phyloP scores from a whole-genome alignment of 2,329 filamentous ascomycete genomes.

The Septoria linicola region DNA sequence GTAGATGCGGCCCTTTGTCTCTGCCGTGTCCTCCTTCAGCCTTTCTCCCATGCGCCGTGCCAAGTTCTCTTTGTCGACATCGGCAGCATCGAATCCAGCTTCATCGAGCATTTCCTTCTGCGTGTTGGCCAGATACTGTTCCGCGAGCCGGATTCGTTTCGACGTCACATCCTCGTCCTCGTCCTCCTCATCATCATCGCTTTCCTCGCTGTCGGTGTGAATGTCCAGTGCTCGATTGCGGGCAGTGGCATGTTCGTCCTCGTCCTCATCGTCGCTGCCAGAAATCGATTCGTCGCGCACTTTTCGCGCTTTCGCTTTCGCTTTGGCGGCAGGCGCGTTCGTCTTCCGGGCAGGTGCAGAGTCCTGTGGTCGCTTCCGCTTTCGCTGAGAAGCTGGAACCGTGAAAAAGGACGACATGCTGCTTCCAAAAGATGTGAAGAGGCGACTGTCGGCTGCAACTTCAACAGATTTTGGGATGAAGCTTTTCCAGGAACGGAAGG shows the following conservation, averaged over 20 bases:
- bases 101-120: constrained; percentile 71
- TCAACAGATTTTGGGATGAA: neutral
- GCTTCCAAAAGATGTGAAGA: constrained; percentile 4
- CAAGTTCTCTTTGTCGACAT: constrained; percentile 89
- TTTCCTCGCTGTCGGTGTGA: constrained; percentile 47
- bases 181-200: constrained; percentile 81
- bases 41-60: constrained; percentile 63
- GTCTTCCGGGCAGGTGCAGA: constrained; percentile 53
- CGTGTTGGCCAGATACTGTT: constrained; percentile 90
- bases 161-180: constrained; percentile 88
- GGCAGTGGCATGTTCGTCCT: constrained; percentile 44
- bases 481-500: neutral
- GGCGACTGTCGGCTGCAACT: neutral
- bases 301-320: constrained; percentile 51
- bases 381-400: constrained; percentile 78
- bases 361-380: constrained; percentile 72
- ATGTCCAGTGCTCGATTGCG: constrained; percentile 31
- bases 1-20: constrained; percentile 87
- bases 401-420: constrained; percentile 99
- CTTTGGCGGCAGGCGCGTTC: constrained; percentile 43
- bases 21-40: constrained; percentile 86
- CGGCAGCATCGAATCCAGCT: constrained; percentile 85
- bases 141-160: constrained; percentile 78
- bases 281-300: constrained; percentile 78
- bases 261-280: constrained; percentile 73